Evolutionary conservation across 805 yeast species (phyloP).

Genomic region (Saturnispora serradocipensis): DNA sequence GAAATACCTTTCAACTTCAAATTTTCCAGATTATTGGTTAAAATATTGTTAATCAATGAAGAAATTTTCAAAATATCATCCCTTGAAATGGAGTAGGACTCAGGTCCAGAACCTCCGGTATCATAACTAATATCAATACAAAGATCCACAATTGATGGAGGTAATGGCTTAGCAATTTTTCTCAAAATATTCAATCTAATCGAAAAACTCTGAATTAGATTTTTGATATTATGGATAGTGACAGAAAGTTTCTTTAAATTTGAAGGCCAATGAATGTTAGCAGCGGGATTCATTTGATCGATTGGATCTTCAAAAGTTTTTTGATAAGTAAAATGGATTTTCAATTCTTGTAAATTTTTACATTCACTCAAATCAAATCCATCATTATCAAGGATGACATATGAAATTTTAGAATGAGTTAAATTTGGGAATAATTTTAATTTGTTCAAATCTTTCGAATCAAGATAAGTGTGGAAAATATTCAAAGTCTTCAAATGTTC

Average conservation of each 20-base stretch:
- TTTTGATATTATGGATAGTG: conserved; percentile 25
- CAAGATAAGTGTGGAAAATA: conserved; percentile 24
- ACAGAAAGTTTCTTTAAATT: conserved; percentile 22
- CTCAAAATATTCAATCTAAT: conserved; percentile 21
- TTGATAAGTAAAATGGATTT: conserved; percentile 24
- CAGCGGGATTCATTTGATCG: neutral
- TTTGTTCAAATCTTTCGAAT: conserved; percentile 21
- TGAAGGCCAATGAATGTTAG: conserved; percentile 22
- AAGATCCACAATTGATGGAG: conserved; percentile 21
- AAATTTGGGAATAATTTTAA: conserved; percentile 23
- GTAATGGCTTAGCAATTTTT: conserved; percentile 23
- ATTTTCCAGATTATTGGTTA: conserved; percentile 21
- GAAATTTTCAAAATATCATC: conserved; percentile 25
- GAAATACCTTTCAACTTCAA: conserved; percentile 26
- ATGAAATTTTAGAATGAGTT: conserved; percentile 24
- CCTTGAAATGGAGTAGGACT: conserved; percentile 20
- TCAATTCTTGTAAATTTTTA: conserved; percentile 21
- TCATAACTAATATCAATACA: conserved; percentile 26
- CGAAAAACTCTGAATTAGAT: conserved; percentile 21
- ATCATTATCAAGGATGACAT: conserved; percentile 22
- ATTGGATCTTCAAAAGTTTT: conserved; percentile 12
- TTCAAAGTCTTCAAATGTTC: conserved; percentile 19
- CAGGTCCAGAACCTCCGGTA: conserved; percentile 26
- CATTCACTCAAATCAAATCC: conserved; percentile 25
- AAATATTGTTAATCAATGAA: conserved; percentile 18